A percentile compares a stretch with the other conserved stretches of the same genome.
These are phyloP conservation scores for Aspergillus costaricaensis DNA, from an alignment of 2,329 filamentous ascomycete genomes.

Conservation along the genomic window DNA sequence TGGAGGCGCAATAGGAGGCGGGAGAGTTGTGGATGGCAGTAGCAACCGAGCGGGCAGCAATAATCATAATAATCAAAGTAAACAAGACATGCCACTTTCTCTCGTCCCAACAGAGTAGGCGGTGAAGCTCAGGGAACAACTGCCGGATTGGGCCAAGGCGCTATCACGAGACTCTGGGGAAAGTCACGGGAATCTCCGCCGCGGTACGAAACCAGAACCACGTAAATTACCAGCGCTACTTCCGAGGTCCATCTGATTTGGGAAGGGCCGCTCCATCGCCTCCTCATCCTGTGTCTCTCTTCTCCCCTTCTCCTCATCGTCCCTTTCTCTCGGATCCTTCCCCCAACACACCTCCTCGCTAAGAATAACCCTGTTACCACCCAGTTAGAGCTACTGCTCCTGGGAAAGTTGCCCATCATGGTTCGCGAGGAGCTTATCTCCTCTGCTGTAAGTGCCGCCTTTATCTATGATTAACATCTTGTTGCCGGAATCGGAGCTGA, in stretches of 20 bases:
- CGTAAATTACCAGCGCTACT: conserved; percentile 23
- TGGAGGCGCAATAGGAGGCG: background rate
- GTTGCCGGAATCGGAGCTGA: conserved; percentile 32
- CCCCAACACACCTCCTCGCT: conserved; percentile 2
- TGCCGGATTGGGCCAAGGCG: conserved; percentile 3
- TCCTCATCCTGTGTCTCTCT: conserved; percentile 13
- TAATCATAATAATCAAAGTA: conserved; percentile 27
- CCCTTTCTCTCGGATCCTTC: conserved; percentile 16
- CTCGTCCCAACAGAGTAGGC: conserved; percentile 29
- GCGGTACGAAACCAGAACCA: conserved; percentile 5
- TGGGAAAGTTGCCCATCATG: conserved; percentile 57
- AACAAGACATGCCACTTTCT: conserved; percentile 37
- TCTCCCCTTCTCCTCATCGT: conserved; percentile 13
- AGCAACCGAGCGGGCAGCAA: conserved; percentile 16
- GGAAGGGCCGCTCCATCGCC: conserved; percentile 25
- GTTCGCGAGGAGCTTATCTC: conserved; percentile 91
- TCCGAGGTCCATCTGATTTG: conserved; percentile 41
- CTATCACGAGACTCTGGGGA: conserved; percentile 36
- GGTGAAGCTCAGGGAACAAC: conserved; percentile 29
- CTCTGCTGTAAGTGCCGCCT: conserved; percentile 66
- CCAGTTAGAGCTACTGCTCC: conserved; percentile 6
- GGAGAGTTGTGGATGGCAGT: conserved; percentile 9
- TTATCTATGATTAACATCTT: conserved; percentile 27
- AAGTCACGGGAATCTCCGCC: conserved; percentile 23
- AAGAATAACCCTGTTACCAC: background rate